Base-by-base conservation (phyloP, 441 rosid species). In the Populus hybrid region DNA sequence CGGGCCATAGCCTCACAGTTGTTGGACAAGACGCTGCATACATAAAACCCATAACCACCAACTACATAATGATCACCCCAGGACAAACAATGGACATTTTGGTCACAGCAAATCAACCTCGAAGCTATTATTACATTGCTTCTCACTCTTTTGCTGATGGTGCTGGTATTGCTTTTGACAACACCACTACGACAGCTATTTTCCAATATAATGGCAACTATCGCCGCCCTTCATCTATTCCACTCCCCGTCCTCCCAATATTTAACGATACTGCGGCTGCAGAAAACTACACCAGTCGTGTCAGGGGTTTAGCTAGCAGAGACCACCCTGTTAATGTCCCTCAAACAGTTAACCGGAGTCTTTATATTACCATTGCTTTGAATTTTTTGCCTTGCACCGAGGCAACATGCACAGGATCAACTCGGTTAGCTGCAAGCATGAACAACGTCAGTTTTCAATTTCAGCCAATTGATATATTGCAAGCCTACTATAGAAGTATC, bases 31-130 rank as follows among this genome's bases (percentile, higher is more conserved):
- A 92, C 9, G 96, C 87, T 3, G 82, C 86, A 5, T 90, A 92
- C 67, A 80, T 87, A 0, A 92, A 89, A 69, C 94, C 93, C 0
- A 67, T 85, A 67, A 80, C 70, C 16, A 80, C 83, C 32, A 76
- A 79, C 26, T 88, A 86, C 16, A 83, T 91, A 16, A 46, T 85
- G 14, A 87, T 91, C 5, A 80, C 91, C 0, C 94, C 94, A 1
- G 94, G 95, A 4, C 95, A 91, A 75, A 85, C 91, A 12, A 88
- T 90, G 79, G 91, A 91, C 38, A 85, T 89, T 24, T 80, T 91
- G 57, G 80, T 90, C 82, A 82, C 89, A 0, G 88, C 93, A 6
- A 83, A 85, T 72, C 90, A 87, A 38, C 32, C 86, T 6, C 84
- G 78, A 0, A 79, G 84, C 5, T 77, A 81, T n/a, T 90, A 92